Conservation (phyloP, 2,329 filamentous ascomycete genomes). For the Huntiella omanensis region DNA sequence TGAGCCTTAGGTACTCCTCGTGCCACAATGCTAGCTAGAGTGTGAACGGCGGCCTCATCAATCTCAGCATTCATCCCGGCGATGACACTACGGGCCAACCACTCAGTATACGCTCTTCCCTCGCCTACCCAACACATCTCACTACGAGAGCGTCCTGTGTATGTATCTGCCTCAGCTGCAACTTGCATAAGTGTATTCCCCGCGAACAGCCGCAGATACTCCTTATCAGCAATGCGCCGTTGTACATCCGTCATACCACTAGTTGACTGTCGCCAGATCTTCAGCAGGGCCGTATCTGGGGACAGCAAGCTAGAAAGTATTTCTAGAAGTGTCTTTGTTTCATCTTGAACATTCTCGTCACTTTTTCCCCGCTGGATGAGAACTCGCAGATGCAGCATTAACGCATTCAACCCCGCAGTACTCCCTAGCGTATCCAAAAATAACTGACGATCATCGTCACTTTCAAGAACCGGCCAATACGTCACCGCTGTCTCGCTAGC, state of each 20-base stretch:
- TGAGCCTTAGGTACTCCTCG: no score
- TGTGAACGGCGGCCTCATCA: no score
- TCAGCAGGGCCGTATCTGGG: background rate
- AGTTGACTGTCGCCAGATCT: conserved; percentile 12
- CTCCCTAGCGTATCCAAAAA: conserved; percentile 45
- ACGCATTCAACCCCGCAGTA: conserved; percentile 58
- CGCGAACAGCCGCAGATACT: conserved; percentile 27
- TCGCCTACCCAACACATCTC: conserved; percentile 39
- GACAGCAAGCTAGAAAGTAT: conserved; percentile 19
- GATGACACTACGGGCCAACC: conserved; percentile 50
- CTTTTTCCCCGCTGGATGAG: conserved; percentile 34
- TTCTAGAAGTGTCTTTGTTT: conserved; percentile 21
- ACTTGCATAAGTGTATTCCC: conserved; percentile 31
- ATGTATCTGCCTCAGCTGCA: conserved; percentile 31
- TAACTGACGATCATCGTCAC: no score
- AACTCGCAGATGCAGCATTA: conserved; percentile 48
- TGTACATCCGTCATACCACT: conserved; percentile 13
- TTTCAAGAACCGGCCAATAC: conserved; percentile 50
- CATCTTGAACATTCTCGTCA: conserved; percentile 14
- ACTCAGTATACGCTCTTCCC: conserved; percentile 45
- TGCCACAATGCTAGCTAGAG: no score
- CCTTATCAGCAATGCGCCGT: conserved; percentile 21
- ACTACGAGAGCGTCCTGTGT: background rate
- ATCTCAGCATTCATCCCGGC: conserved; percentile 19
- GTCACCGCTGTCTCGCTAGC: conserved; percentile 59